Evolutionary conservation across 1,284 basidiomycete species (phyloP), one percentile per base, ranked within the genome.

Genomic region (Cystobasidium sp.): DNA sequence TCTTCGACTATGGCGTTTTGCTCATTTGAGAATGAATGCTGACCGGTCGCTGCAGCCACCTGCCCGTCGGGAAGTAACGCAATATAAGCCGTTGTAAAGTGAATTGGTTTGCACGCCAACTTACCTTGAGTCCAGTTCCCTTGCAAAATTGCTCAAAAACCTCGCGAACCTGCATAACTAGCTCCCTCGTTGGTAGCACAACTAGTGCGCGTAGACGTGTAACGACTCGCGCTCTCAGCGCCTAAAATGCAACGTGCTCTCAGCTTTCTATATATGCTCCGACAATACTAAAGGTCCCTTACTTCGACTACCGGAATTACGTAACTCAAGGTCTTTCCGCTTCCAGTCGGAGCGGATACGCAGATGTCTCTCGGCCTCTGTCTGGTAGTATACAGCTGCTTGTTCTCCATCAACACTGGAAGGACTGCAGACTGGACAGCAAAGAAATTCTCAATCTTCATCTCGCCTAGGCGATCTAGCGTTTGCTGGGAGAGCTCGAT

Each of bases 331-430:
- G 96, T 99, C 84, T 99, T 99, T 0, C 96, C 96, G 78, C 93
- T 95, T 43, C 96, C 96, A 0, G 96, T 99, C 0, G 97, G 97
- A 0, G 97, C 97, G 6, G 94, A 97, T n/a, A 97, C 92, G 79
- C 95, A 96, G 9, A 95, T 86, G 82, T 99, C 97, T 52, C 87
- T 86, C 31, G 90, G 90, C 37, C 88, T 86, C 67, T 87, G 82
- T 78, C 88, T 90, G 0, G 91, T 90, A 16, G 88, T 85, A 79
- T 94, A 93, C 3, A 97, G 84, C 0, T 85, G 82, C 49, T 75
- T 55, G 24, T 82, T 78, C 16, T 84, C 84, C 20, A 94, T 86
- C 3, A 97, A 84, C 77, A 92, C 88, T 0, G 93, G 93, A 0
- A 96, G 84, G 8, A 94, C 86, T 16, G 86, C 86, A 0, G 91